phyloP scores from a whole-genome alignment of 2,329 filamentous ascomycete genomes.

The Leptographium lundbergii region DNA sequence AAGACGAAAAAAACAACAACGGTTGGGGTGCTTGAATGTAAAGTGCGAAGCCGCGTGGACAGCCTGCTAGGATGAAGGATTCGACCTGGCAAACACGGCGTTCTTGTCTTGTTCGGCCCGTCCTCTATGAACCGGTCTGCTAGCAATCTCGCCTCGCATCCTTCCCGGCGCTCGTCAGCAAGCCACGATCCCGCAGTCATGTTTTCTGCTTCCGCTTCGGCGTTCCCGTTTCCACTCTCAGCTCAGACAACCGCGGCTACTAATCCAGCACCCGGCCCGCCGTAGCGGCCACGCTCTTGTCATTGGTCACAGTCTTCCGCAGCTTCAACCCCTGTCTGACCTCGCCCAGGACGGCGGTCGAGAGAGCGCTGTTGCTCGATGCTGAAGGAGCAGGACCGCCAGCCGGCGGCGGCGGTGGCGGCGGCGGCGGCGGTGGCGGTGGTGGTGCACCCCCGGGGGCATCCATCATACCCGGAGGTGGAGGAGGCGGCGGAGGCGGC shows the following conservation, averaged over 20 bases:
- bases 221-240: no score
- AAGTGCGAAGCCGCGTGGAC: background rate
- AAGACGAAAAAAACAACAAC: background rate
- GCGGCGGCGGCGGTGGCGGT: slow-evolving; percentile 26
- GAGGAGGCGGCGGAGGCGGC: slow-evolving; percentile 14
- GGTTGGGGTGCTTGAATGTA: background rate
- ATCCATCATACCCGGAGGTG: slow-evolving; percentile 9
- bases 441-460: slow-evolving; percentile 17
- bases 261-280: slow-evolving; percentile 62
- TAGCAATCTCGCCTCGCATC: background rate
- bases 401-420: slow-evolving; percentile 29
- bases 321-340: slow-evolving; percentile 70
- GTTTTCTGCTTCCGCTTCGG: no score
- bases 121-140: background rate
- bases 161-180: no score
- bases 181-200: no score
- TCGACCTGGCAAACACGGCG: background rate
- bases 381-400: slow-evolving; percentile 22
- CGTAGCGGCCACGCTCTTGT: slow-evolving; percentile 59
- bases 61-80: background rate
- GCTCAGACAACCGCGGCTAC: no score
- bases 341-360: slow-evolving; percentile 59
- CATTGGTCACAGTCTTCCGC: slow-evolving; percentile 82
- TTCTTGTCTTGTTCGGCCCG: background rate
- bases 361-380: slow-evolving; percentile 27